phyloP scores from a whole-genome alignment of 2,329 filamentous ascomycete species.

The Colletotrichum liaoningense region DNA sequence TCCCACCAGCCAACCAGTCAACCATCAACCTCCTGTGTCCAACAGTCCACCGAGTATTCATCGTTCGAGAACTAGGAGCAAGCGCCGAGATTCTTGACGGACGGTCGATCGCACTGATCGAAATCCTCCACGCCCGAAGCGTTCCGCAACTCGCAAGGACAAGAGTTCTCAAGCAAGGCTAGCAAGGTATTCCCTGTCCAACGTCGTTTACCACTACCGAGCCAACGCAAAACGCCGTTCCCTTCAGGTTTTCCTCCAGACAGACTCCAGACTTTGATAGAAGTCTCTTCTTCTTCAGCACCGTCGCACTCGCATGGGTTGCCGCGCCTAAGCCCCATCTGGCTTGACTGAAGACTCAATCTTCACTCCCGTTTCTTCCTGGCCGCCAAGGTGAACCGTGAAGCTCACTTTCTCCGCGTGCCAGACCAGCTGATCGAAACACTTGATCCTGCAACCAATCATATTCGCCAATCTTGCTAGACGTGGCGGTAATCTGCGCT shows the following conservation, averaged over 20 bases:
- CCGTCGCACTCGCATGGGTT: slow-evolving; percentile 34
- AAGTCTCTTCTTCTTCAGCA: slow-evolving; percentile 21
- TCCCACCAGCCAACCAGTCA: neutral
- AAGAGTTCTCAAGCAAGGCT: slow-evolving; percentile 5
- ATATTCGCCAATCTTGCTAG: neutral
- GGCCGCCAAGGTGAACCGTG: slow-evolving; percentile 15
- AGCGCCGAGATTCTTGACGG: slow-evolving; percentile 22
- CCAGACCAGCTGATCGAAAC: slow-evolving; percentile 23
- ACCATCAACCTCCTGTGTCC: neutral
- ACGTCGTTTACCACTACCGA: slow-evolving; percentile 22
- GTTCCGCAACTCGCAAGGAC: neutral
- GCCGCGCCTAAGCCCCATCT: slow-evolving; percentile 18
- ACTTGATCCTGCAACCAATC: slow-evolving; percentile 15
- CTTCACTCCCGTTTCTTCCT: slow-evolving; percentile 3
- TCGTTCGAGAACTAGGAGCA: slow-evolving; percentile 12
- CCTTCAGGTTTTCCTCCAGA: slow-evolving; percentile 27
- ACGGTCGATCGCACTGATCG: slow-evolving; percentile 19
- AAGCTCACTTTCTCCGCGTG: slow-evolving; percentile 4
- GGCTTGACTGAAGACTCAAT: neutral
- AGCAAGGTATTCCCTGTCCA: slow-evolving; percentile 24
- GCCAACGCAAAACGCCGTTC: slow-evolving; percentile 34
- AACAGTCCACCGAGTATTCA: neutral
- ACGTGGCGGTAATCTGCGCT: slow-evolving; percentile 13
- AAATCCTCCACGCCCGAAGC: neutral
- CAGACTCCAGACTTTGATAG: slow-evolving; percentile 24